phyloP scores from a whole-genome alignment of 352 stramenopile species.

The Globisporangium okanoganense region DNA sequence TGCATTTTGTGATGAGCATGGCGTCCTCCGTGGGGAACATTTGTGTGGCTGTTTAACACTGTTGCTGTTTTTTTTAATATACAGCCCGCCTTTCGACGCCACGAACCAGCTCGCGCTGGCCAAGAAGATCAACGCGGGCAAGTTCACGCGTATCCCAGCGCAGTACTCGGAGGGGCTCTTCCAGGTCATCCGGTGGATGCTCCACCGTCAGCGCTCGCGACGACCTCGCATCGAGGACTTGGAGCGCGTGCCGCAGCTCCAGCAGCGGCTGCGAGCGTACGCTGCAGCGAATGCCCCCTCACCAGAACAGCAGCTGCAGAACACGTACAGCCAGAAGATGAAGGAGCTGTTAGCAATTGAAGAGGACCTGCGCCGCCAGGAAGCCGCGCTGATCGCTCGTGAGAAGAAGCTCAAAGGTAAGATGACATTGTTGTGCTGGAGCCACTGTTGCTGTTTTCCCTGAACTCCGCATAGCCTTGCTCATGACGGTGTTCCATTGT shows the following conservation, averaged over 20 bases:
- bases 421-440: not conserved
- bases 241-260: slow-evolving; percentile 75
- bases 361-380: slow-evolving; percentile 80
- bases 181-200: slow-evolving; percentile 89
- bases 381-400: slow-evolving; percentile 75
- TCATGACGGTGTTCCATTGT: not conserved
- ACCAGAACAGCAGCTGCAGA: slow-evolving; percentile 68
- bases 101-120: slow-evolving; percentile 90
- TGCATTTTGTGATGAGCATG: slow-evolving; percentile 4
- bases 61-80: not conserved
- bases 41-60: too few species aligned
- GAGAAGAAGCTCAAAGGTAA: slow-evolving; percentile 85
- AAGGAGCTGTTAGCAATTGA: slow-evolving; percentile 84
- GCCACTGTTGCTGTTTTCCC: too few species aligned
- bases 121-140: slow-evolving; percentile 93
- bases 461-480: too few species aligned
- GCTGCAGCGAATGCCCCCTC: slow-evolving; percentile 49
- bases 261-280: slow-evolving; percentile 79
- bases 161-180: slow-evolving; percentile 91
- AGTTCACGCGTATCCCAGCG: slow-evolving; percentile 88
- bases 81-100: slow-evolving; percentile 89
- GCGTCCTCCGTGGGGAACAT: too few species aligned
- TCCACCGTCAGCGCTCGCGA: slow-evolving; percentile 78
- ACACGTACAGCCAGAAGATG: slow-evolving; percentile 85
- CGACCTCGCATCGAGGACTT: slow-evolving; percentile 83